Base-by-base conservation (phyloP, 106 monocot species). In the Cymbidium sinense region DNA sequence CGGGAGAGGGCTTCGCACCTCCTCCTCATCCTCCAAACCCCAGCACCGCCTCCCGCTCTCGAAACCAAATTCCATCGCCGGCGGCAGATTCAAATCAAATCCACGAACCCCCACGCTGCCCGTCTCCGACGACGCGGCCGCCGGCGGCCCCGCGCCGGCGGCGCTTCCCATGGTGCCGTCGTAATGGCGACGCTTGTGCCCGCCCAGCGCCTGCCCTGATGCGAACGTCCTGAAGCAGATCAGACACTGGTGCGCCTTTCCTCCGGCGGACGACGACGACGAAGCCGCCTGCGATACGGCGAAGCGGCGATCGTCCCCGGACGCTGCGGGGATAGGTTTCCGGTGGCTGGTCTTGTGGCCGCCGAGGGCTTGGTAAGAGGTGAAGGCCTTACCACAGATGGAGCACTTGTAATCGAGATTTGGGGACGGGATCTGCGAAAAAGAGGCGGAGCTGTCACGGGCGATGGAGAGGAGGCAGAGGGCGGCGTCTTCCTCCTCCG, bases 171-270 rank as follows among this genome's bases (percentile, higher is more conserved):
- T 70, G 20, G 27, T 51, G 18, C 88, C 88, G 3, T 87, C 84
- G 37, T 82, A 85, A 80, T 91, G 91, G 61, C 79, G 70, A 65
- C 91, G 72, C 83, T 91, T 91, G 85, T 91, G 91, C 28, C 92
- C 92, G 5, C 89, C 92, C 5, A 89, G 77, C 25, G 87, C 89
- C 70, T 89, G 89, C 7, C 92, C 92, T 4, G 89, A 79, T 6
- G 75, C 70, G 75, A 87, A 92, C 73, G 81, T 64, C 75, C 75
- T 85, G 21, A 43, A 25, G 73, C 89, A 89, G 5, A 87, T 77
- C 43, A 69, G 72, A 80, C 89, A 89, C 70, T 71, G 75, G 36
- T 85, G 87, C 20, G 44, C 43, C 78, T 74, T 82, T 5, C 18
- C 79, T 18, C 70, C 58, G 20, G 29, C 81, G 52, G 36, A 18